Percentiles rank a stretch among this genome's conserved stretches.
phyloP scores from a whole-genome alignment of 257 asterid species.

The Agastache rugosa region DNA sequence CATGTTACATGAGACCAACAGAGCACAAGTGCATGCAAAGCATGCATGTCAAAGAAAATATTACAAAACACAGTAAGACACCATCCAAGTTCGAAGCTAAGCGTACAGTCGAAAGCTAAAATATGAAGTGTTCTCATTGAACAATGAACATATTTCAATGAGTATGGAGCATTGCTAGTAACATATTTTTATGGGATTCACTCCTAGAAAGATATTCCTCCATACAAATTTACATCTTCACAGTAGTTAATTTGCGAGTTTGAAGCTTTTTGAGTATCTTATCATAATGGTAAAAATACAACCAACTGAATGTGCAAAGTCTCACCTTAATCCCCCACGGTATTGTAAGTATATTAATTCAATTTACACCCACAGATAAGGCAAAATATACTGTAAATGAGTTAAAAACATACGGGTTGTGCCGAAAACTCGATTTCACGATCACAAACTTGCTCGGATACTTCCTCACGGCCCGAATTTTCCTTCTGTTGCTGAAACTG shows the following conservation, averaged over 20 bases:
- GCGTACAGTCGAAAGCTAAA: neutral
- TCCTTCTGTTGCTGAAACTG: slow-evolving; percentile 52
- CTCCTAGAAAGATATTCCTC: neutral
- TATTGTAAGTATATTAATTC: neutral
- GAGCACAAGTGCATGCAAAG: neutral
- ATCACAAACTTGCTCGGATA: slow-evolving; percentile 45
- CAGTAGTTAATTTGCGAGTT: neutral
- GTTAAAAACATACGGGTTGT: slow-evolving; percentile 50
- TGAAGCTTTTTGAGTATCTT: neutral
- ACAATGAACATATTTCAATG: neutral
- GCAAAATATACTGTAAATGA: neutral
- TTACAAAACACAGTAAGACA: no score
- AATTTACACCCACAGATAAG: neutral
- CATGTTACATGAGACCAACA: slow-evolving; percentile 13
- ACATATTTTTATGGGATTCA: neutral
- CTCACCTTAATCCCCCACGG: no score
- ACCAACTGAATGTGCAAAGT: neutral
- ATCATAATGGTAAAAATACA: neutral
- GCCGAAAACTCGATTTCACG: slow-evolving; percentile 50
- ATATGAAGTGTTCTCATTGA: neutral
- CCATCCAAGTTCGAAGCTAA: no score
- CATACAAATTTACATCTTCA: neutral
- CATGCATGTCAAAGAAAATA: neutral
- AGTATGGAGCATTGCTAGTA: neutral
- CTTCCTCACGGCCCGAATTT: slow-evolving; percentile 39